Evolutionary conservation across 768 basidiomycete species (phyloP), one percentile per base, ranked within the genome.

Genomic region (Russula sp.): DNA sequence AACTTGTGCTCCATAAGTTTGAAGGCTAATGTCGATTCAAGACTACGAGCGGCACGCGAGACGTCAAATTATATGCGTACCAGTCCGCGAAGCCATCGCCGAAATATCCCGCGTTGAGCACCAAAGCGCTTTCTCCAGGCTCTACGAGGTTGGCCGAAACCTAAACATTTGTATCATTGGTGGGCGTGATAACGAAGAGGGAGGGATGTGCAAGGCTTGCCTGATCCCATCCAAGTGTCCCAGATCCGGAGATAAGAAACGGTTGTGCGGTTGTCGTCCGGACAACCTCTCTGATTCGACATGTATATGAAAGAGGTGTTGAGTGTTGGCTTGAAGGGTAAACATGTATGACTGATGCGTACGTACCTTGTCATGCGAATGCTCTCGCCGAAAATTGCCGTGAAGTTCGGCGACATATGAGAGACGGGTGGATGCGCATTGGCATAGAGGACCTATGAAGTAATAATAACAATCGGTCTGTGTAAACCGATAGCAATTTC

Each of bases 171-270:
- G 24, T 13, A 8, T 28, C 14, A 22, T 22, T 50, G 26, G 22
- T 53, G 40, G 34, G 34, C 20, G 44, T 55, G 36, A 30, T 1
- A 49, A 14, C 13, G 40, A 14, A n/a, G 28, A 38, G 51, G 34
- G 59, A 7, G 66, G 64, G 49, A 53, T 44, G 20, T 36, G 63
- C 5, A 59, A 59, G 30, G 56, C 82, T 67, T 50, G 82, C 90
- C 83, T 92, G 90, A 74, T 98, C 95, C 94, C 95, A 98, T 32
- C 97, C 97, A 38, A 99, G 81, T 2, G 97, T 98, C 18, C 97
- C 97, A 60, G 88, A 91, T 1, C 97, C 97, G 30, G 94, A 87
- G 66, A 98, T 89, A 70, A 99, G 77, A 80, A 99, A 94, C 0
- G 94, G 92, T 72, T 98, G 97, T 0, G 82, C 90, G 26, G 80